These are phyloP conservation scores for Stephania cephalantha DNA, from an alignment of 164 flowering plant genomes.

Conservation along the genomic window DNA sequence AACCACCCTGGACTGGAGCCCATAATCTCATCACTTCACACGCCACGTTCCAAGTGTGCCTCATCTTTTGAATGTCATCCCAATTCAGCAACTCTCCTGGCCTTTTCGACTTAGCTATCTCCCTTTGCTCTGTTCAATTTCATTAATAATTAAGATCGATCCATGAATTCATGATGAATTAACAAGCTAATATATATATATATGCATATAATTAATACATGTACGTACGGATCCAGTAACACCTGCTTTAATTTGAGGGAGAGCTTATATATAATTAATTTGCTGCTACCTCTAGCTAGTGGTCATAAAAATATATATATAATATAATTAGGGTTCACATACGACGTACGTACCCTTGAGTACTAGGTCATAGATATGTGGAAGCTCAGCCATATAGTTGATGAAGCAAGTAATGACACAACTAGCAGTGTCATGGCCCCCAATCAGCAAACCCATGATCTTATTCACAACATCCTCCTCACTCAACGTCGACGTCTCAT, in stretches of 20 bases:
- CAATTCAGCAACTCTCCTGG: slow-evolving; percentile 16
- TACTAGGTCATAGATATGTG: slow-evolving; percentile 19
- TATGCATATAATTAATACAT: too few species aligned
- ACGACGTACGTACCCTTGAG: slow-evolving; percentile 11
- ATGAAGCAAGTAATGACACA: slow-evolving; percentile 40
- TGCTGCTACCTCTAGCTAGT: too few species aligned
- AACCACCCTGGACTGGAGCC: slow-evolving; percentile 18
- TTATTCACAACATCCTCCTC: slow-evolving; percentile 49
- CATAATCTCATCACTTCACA: slow-evolving; percentile 17
- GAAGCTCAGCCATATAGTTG: slow-evolving; percentile 30
- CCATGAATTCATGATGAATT: neutral
- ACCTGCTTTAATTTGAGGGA: too few species aligned
- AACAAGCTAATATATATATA: neutral
- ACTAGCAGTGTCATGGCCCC: slow-evolving; percentile 55
- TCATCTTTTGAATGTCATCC: slow-evolving; percentile 23
- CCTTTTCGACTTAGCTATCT: slow-evolving; percentile 16
- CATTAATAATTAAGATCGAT: neutral
- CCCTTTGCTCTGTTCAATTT: slow-evolving; percentile 16
- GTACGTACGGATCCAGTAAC: too few species aligned
- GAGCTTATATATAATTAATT: neutral
- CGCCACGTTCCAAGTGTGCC: slow-evolving; percentile 21
- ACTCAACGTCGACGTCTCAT: slow-evolving; percentile 28
- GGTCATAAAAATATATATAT: too few species aligned
- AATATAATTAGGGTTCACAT: too few species aligned
- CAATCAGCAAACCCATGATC: slow-evolving; percentile 46